Conservation (phyloP, 805 yeast genomes). For the Yamadazyma sp. region DNA sequence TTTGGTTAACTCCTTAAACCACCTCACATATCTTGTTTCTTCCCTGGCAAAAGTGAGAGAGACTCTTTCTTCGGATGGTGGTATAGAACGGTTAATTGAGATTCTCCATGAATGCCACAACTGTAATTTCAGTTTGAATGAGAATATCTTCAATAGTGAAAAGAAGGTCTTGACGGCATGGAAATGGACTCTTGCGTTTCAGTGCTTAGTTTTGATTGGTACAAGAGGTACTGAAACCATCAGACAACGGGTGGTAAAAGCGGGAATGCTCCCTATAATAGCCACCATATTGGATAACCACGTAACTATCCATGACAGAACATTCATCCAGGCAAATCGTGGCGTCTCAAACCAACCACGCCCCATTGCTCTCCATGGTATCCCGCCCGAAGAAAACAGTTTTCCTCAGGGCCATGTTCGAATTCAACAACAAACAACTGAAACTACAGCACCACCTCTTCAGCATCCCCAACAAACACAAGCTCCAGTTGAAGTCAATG, state of each 20-base stretch:
- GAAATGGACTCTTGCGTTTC: constrained; percentile 97
- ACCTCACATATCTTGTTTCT: constrained; percentile 81
- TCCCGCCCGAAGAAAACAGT: too few species aligned
- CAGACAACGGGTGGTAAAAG: constrained; percentile 81
- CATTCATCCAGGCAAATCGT: constrained; percentile 34
- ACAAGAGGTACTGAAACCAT: constrained; percentile 89
- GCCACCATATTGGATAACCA: constrained; percentile 93
- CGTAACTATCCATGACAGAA: constrained; percentile 45
- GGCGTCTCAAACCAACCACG: constrained; percentile 10
- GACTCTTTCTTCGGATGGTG: constrained; percentile 86
- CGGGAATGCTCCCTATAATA: constrained; percentile 87
- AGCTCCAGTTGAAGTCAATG: too few species aligned
- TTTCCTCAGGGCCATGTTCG: constrained; percentile 1
- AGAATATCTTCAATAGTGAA: constrained; percentile 36
- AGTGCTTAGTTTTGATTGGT: constrained; percentile 86
- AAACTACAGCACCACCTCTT: neutral
- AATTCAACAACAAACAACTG: neutral
- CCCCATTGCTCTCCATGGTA: too few species aligned
- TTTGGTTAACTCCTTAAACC: constrained; percentile 85
- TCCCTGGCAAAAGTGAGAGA: constrained; percentile 88
- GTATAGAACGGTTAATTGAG: constrained; percentile 81
- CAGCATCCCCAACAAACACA: neutral
- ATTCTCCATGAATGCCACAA: constrained; percentile 78
- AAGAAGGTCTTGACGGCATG: constrained; percentile 70
- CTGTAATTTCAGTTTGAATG: constrained; percentile 28